Percentiles rank a stretch among this genome's conserved stretches.
phyloP scores from a whole-genome alignment of 352 stramenopile genomes.

The Blastocystis sp. region DNA sequence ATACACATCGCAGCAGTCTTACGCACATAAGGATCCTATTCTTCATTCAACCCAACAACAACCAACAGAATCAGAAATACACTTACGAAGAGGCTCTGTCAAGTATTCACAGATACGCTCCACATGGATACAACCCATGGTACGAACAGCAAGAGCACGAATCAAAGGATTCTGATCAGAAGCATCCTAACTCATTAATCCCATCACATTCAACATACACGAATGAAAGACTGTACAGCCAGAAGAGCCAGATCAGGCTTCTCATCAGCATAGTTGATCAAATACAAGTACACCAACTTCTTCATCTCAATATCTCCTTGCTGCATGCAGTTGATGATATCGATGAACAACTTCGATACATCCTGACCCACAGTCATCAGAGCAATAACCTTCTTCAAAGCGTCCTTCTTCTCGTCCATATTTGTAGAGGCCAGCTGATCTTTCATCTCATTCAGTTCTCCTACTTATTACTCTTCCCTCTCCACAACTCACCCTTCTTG shows the following conservation, averaged over 20 bases:
- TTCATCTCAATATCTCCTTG: slow-evolving; percentile 90
- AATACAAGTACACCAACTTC: slow-evolving; percentile 98
- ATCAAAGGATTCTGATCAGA: slow-evolving; percentile 91
- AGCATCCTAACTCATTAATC: slow-evolving; percentile 76
- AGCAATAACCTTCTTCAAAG: slow-evolving; percentile 99
- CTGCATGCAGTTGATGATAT: slow-evolving; percentile 99
- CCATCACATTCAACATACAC: slow-evolving; percentile 69
- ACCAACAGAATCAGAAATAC: slow-evolving; percentile 78
- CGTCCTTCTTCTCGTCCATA: slow-evolving; percentile 94
- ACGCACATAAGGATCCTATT: slow-evolving; percentile 91
- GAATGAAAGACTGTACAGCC: slow-evolving; percentile 98
- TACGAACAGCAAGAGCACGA: slow-evolving; percentile 92
- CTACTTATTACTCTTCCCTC: slow-evolving; percentile 68
- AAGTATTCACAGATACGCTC: slow-evolving; percentile 98
- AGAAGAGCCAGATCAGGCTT: slow-evolving; percentile 97
- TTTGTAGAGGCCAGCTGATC: slow-evolving; percentile 93
- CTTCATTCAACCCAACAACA: neutral
- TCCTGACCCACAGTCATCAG: slow-evolving; percentile 99
- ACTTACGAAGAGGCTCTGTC: slow-evolving; percentile 89
- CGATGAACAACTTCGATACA: slow-evolving; percentile 96
- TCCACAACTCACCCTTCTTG: slow-evolving; percentile 21
- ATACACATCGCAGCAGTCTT: slow-evolving; percentile 98
- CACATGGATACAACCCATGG: slow-evolving; percentile 98
- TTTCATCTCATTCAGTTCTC: slow-evolving; percentile 93
- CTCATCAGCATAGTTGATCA: slow-evolving; percentile 99